These are phyloP conservation scores for Knufia petricola DNA, from an alignment of 2,329 filamentous ascomycete genomes.

Conservation along the genomic window DNA sequence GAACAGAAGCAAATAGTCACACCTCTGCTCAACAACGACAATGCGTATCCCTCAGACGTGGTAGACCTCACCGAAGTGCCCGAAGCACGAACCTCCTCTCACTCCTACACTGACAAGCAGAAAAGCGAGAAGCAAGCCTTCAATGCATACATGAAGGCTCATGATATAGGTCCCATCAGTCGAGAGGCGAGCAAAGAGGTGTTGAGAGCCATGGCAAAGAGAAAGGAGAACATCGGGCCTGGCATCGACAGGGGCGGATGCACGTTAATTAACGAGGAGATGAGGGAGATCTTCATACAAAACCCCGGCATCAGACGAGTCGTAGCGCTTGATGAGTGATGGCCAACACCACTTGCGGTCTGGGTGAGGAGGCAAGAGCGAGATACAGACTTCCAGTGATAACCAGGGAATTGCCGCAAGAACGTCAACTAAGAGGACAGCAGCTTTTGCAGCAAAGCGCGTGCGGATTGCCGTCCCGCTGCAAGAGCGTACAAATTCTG, in stretches of 20 bases:
- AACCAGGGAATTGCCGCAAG: no score
- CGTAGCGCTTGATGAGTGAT: slow-evolving; percentile 11
- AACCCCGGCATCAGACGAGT: slow-evolving; percentile 40
- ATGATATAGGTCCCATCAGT: slow-evolving; percentile 25
- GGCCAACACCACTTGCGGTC: background rate
- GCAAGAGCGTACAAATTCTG: no score
- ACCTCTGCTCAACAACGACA: background rate
- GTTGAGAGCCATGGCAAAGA: slow-evolving; percentile 36
- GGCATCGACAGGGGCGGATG: slow-evolving; percentile 46
- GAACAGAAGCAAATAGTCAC: background rate
- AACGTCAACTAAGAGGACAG: no score
- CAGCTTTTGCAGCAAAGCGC: no score
- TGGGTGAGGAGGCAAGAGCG: background rate
- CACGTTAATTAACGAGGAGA: slow-evolving; percentile 43
- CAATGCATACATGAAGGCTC: slow-evolving; percentile 34
- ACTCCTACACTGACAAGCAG: slow-evolving; percentile 6
- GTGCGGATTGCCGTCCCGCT: no score
- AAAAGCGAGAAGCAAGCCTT: slow-evolving; percentile 27
- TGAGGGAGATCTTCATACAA: slow-evolving; percentile 41
- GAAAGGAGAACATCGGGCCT: slow-evolving; percentile 43
- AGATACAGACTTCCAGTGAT: no score
- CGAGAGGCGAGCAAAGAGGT: slow-evolving; percentile 31
- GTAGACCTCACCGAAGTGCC: slow-evolving; percentile 26
- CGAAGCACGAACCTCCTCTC: background rate
- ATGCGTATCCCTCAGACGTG: slow-evolving; percentile 21